phyloP scores from a whole-genome alignment of 768 basidiomycete genomes.

The Hydnomerulius pinastri region DNA sequence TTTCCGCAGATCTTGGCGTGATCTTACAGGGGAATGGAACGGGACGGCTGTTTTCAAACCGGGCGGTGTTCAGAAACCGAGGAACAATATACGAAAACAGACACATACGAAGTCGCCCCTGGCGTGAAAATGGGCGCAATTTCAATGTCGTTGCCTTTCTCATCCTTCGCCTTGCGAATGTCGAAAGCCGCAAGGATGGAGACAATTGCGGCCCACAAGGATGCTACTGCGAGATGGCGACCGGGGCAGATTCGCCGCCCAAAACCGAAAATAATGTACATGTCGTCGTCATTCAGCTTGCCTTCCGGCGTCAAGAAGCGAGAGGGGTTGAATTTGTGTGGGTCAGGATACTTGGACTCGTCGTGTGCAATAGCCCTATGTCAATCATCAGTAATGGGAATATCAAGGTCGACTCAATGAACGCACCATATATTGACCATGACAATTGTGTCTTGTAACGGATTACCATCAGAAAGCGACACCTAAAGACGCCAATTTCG shows the following conservation, averaged over 20 bases:
- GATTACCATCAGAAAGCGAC: no score
- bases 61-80: background rate
- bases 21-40: background rate
- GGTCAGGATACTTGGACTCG: no score
- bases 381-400: no score
- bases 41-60: background rate
- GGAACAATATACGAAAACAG: background rate
- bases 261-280: conserved; percentile 36
- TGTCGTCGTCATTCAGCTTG: no score
- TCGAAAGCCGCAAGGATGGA: conserved; percentile 12
- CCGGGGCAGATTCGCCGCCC: conserved; percentile 42
- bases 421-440: no score
- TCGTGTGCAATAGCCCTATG: no score
- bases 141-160: background rate
- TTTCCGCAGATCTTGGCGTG: background rate
- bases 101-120: background rate
- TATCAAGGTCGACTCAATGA: no score
- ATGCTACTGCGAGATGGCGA: conserved; percentile 37
- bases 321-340: conserved; percentile 39
- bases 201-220: no score
- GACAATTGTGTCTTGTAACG: no score
- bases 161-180: background rate
- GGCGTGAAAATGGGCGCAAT: background rate
- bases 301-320: conserved; percentile 42
- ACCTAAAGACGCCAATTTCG: no score